Evolutionary conservation across 139 green algal genomes (phyloP).

Genomic region (Astrephomene gubernaculifera): DNA sequence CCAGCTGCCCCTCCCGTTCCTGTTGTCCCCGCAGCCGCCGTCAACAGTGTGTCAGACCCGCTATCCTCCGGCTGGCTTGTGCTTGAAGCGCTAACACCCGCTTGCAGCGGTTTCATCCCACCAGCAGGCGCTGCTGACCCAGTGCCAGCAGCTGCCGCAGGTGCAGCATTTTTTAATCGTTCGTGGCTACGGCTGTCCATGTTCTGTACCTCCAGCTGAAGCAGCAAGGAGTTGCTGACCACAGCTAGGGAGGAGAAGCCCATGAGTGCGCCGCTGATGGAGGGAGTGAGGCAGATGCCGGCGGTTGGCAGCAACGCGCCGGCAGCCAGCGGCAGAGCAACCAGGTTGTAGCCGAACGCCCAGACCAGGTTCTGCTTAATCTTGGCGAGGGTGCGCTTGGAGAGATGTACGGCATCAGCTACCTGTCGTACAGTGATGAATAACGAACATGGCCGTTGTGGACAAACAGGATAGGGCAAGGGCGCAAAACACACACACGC

Average conservation of each 20-base stretch:
- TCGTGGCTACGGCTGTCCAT: too few species aligned
- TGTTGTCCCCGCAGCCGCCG: background rate
- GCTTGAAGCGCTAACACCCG: too few species aligned
- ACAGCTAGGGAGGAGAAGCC: slow-evolving; percentile 83
- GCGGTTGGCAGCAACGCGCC: slow-evolving; percentile 60
- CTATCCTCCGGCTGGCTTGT: background rate
- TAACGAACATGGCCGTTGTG: too few species aligned
- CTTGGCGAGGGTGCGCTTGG: slow-evolving; percentile 81
- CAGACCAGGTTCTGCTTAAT: slow-evolving; percentile 92
- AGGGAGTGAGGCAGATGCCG: slow-evolving; percentile 67
- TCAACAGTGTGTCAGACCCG: background rate
- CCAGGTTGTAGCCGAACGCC: slow-evolving; percentile 92
- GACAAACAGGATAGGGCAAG: too few species aligned
- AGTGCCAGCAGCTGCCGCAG: too few species aligned
- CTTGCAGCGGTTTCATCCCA: too few species aligned
- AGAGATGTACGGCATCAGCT: slow-evolving; percentile 82
- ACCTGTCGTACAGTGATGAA: too few species aligned
- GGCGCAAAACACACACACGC: too few species aligned
- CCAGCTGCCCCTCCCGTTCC: background rate
- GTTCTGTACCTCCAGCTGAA: slow-evolving; percentile 67
- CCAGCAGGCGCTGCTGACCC: too few species aligned
- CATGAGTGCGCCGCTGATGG: slow-evolving; percentile 85
- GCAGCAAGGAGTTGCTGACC: slow-evolving; percentile 88
- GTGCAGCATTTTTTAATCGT: background rate
- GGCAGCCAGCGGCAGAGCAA: slow-evolving; percentile 79